A percentile compares a stretch with the other conserved stretches of the same genome.
Conservation (phyloP, 345 rosid genomes). For the Populus ilicifolia region DNA sequence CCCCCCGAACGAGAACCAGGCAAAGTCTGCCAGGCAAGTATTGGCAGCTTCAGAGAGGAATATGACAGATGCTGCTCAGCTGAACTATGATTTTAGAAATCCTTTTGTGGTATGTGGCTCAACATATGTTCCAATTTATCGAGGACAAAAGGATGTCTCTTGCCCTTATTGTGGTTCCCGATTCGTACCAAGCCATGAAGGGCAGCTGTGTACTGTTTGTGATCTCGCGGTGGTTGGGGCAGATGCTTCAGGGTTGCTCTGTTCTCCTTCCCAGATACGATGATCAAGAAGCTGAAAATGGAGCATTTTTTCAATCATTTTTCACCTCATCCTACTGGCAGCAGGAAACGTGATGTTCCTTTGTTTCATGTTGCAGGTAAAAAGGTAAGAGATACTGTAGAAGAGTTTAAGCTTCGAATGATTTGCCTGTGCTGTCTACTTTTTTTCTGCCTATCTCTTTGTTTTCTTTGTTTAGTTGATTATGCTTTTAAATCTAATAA, state of each 20-base stretch:
- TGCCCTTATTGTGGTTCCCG: conserved; percentile 86
- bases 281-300: conserved; percentile 3
- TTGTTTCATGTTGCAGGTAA: conserved; percentile 15
- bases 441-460: conserved; percentile 1
- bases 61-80: conserved; percentile 54
- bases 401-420: conserved; percentile 19
- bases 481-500: conserved; percentile 35
- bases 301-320: conserved; percentile 12
- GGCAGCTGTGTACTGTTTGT: conserved; percentile 67
- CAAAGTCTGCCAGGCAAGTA: conserved; percentile 78
- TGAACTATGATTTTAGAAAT: conserved; percentile 90
- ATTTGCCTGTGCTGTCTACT: conserved; percentile 26
- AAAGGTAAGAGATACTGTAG: conserved; percentile 22
- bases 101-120: conserved; percentile 91
- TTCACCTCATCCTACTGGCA: conserved; percentile 10
- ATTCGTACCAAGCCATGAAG: conserved; percentile 73
- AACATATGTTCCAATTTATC: conserved; percentile 85
- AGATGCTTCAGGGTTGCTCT: conserved; percentile 88
- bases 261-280: conserved; percentile 82
- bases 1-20: conserved; percentile 70
- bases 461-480: conserved; percentile 19
- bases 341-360: neutral
- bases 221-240: conserved; percentile 82
- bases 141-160: conserved; percentile 76
- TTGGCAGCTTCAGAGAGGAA: conserved; percentile 78